Base-by-base conservation (phyloP, 352 stramenopile species). In the Phytopythium ostracodes region DNA sequence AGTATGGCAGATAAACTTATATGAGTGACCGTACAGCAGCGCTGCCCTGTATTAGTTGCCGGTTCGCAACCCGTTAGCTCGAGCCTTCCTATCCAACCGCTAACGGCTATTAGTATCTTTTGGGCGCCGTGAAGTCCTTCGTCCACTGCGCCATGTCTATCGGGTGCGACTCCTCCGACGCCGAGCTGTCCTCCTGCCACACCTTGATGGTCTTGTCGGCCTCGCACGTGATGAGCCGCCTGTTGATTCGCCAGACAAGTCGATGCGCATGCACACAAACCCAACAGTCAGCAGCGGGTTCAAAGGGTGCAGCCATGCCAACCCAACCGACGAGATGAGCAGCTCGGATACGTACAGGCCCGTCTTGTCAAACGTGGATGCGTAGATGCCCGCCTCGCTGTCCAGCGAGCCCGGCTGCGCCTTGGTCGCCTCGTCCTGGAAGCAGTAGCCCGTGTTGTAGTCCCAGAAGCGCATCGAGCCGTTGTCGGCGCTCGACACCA, bases 141-240 rank as follows among this genome's bases (percentile, higher is more conserved):
- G 94, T 97, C 97, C 97, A 99, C 38, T 81, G 79, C 36, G 81
- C 71, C 96, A 99, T 99, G 81, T 99, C 97, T 62, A 99, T 98
- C 25, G 97, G 97, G 71, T 99, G 87, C 42, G 84, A 96, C 62
- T 99, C 86, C 56, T 98, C 90, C n/a, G 90, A 98, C 0, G 97
- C 96, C 9, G 92, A 79, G 24, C 88, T 75, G 67, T 99, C 96
- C 66, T 98, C 93, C 62, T 98, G 96, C 96, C 97, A 99, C 64
- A 99, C 97, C 67, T 99, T 99, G 72, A 99, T 98, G 4, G 95
- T 99, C 79, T 99, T 99, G 79, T 99, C 98, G 0, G 97, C 97
- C 73, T 99, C 98, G 61, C 96, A 98, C 20, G 97, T 99, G 67
- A 99, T 98, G 27, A 99, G 87, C 25, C 98, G 90, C 52, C 94